A percentile compares a stretch with the other conserved stretches of the same genome.
These are phyloP conservation scores for Saprolegnia diclina DNA, from an alignment of 352 stramenopile species.

Conservation along the genomic window DNA sequence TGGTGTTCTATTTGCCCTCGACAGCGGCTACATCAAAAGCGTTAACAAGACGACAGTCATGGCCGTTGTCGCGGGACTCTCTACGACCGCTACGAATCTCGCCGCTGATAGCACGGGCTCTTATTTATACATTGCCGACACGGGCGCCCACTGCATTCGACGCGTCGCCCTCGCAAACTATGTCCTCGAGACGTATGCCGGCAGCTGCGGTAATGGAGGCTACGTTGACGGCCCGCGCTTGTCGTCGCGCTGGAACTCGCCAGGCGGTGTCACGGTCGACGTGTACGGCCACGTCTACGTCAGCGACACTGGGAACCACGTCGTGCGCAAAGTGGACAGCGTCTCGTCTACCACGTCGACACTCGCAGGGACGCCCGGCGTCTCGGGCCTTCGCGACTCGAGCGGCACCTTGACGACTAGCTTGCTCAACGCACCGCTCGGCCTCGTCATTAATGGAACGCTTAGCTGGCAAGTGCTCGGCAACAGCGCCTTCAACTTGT, in stretches of 20 bases:
- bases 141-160: slow-evolving; percentile 74
- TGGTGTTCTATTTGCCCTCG: neutral
- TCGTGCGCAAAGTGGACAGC: slow-evolving; percentile 80
- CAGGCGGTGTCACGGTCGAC: slow-evolving; percentile 83
- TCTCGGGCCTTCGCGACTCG: slow-evolving; percentile 85
- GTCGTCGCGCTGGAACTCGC: slow-evolving; percentile 87
- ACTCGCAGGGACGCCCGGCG: slow-evolving; percentile 61
- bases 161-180: slow-evolving; percentile 40
- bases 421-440: slow-evolving; percentile 89
- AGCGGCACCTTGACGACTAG: slow-evolving; percentile 39
- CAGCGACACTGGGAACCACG: slow-evolving; percentile 94
- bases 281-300: slow-evolving; percentile 86
- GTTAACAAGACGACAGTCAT: neutral
- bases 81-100: neutral
- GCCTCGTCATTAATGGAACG: slow-evolving; percentile 54
- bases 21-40: slow-evolving; percentile 3
- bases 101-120: neutral
- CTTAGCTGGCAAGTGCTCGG: slow-evolving; percentile 31
- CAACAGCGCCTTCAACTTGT: slow-evolving; percentile 61
- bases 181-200: slow-evolving; percentile 54
- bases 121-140: slow-evolving; percentile 75
- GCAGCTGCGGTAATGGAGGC: slow-evolving; percentile 77
- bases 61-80: neutral
- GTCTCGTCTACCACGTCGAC: slow-evolving; percentile 56
- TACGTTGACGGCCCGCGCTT: slow-evolving; percentile 77